phyloP scores from a whole-genome alignment of 2,329 filamentous ascomycete species.

The Proliferodiscus dingleyae region DNA sequence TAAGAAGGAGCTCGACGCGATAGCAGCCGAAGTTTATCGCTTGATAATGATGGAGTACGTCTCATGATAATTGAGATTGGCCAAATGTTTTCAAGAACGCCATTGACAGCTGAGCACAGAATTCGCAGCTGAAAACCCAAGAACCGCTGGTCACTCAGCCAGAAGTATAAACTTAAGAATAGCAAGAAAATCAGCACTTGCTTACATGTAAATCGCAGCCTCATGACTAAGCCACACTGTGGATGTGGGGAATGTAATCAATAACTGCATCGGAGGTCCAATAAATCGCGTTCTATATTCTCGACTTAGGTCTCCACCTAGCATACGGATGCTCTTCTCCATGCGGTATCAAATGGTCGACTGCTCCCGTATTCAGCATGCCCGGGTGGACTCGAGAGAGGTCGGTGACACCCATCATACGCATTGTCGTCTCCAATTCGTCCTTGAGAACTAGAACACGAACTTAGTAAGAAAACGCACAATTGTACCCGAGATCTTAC shows the following conservation, averaged over 20 bases:
- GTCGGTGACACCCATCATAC: constrained; percentile 58
- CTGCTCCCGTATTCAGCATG: constrained; percentile 50
- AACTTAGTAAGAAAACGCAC: constrained; percentile 7
- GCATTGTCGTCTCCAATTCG: constrained; percentile 63
- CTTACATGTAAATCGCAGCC: neutral
- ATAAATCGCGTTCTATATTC: constrained; percentile 19
- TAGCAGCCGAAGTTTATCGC: no score
- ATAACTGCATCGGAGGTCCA: neutral
- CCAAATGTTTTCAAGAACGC: no score
- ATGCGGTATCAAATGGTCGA: constrained; percentile 43
- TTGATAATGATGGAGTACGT: no score
- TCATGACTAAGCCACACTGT: neutral
- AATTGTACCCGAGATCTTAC: constrained; percentile 36
- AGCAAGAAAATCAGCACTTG: neutral
- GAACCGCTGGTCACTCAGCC: no score
- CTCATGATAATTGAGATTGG: no score
- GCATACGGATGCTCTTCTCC: constrained; percentile 43
- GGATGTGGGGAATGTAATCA: neutral
- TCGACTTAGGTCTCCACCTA: constrained; percentile 30
- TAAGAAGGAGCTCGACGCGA: no score
- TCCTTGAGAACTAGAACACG: constrained; percentile 45
- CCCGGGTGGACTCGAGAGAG: constrained; percentile 57
- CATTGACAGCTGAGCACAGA: no score
- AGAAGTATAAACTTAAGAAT: no score
- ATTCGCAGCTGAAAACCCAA: no score